Conservation (phyloP, 148 eudicot genomes). For the Persicaria tinctoria region DNA sequence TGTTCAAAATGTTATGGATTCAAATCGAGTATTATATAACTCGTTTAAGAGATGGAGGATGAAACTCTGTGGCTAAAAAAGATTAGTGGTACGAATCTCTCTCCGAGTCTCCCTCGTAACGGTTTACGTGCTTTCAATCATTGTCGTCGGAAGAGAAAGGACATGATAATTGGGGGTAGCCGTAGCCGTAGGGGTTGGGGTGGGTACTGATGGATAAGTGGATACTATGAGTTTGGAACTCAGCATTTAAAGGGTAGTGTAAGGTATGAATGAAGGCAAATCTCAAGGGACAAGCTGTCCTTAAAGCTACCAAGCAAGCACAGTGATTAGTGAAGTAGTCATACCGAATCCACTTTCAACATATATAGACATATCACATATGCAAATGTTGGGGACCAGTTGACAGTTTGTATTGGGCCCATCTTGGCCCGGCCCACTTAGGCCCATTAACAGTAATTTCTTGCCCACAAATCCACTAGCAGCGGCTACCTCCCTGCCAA, state of each 20-base stretch:
- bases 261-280: neutral
- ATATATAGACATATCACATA: too few species aligned
- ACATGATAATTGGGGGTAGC: neutral
- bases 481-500: neutral
- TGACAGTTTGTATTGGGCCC: slow-evolving; percentile 2
- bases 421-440: slow-evolving; percentile 3
- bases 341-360: too few species aligned
- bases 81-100: too few species aligned
- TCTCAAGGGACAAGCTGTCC: neutral
- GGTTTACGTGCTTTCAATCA: too few species aligned
- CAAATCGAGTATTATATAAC: too few species aligned
- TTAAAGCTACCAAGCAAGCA: too few species aligned
- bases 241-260: slow-evolving; percentile 4
- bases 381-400: neutral
- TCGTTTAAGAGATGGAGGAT: too few species aligned
- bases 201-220: neutral
- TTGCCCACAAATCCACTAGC: neutral
- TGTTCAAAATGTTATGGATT: too few species aligned
- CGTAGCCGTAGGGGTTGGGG: neutral
- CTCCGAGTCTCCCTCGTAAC: too few species aligned
- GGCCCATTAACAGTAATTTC: neutral
- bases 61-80: too few species aligned
- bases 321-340: too few species aligned
- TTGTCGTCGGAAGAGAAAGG: too few species aligned
- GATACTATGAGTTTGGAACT: neutral